Evolutionary conservation across 495 filamentous ascomycete species (phyloP), one percentile per base, ranked within the genome.

Genomic region (Lophiostoma macrostomum): DNA sequence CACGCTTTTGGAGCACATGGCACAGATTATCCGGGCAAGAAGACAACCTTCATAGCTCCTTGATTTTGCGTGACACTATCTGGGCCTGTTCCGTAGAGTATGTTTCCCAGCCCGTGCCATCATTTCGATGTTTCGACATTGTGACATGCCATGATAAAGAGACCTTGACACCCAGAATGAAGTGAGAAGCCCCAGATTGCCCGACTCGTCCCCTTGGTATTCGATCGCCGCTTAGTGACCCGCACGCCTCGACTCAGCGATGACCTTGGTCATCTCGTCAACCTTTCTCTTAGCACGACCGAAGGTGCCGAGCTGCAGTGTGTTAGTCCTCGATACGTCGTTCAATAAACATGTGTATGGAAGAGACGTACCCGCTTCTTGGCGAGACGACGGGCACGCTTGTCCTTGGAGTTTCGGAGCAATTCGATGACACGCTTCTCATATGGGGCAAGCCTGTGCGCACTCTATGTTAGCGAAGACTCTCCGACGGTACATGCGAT

Each of bases 391-490:
- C 93, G 80, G 58, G 93, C 93, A 76, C 93, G 88, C 87, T 98
- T 98, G 76, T 98, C 93, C 79, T 95, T 95, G 79, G 85, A 83
- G 82, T 97, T 98, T 64, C 93, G 88, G 72, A 98, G 84, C 62
- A 98, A 80, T 83, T 98, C 93, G 73, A 97, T 94, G 69, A 98
- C 87, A 66, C 93, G 90, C 71, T 91, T 90, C 80, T 98, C 93
- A 70, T 96, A 96, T 20, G 62, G 62, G 50, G 62, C 59, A 40
- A 65, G 61, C 23, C 60, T 63, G 40, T 51, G 3, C 23, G 30
- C 37, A 29, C 5, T 3, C 16, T 10, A 16, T 37, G 56, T 60
- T 47, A 60, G 58, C 50, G 7, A 36, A 53, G 31, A 10, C 10
- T 34, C 1, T 35, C 49, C 24, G 5, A 16, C 38, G 35, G 20